Conservation (phyloP, 1,284 basidiomycete genomes). For the Austropuccinia psidii region DNA sequence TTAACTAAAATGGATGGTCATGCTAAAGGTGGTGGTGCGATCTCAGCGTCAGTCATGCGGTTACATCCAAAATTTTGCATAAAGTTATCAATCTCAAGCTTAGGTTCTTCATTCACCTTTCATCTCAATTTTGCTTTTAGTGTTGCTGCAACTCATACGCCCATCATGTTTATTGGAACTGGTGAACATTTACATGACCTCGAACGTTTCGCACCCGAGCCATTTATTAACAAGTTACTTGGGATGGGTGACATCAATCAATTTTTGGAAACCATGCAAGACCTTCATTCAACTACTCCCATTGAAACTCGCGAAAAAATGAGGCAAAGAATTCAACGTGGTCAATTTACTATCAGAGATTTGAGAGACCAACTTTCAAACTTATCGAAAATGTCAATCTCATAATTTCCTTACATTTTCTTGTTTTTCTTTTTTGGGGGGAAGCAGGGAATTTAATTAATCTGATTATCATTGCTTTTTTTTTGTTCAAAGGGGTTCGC, state of each 20-base stretch:
- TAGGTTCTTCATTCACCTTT: constrained; percentile 9
- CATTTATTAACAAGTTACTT: constrained; percentile 93
- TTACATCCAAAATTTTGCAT: neutral
- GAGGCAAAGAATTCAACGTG: constrained; percentile 95
- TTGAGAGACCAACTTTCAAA: constrained; percentile 96
- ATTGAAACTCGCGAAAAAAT: constrained; percentile 90
- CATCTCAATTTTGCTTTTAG: constrained; percentile 50
- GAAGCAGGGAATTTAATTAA: neutral
- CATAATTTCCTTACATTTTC: neutral
- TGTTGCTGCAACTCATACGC: constrained; percentile 95
- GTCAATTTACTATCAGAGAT: constrained; percentile 90
- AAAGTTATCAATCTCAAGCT: constrained; percentile 37
- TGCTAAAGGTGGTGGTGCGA: constrained; percentile 97
- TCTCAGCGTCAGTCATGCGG: constrained; percentile 71
- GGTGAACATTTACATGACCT: constrained; percentile 95
- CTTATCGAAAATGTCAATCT: constrained; percentile 83
- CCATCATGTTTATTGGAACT: constrained; percentile 96
- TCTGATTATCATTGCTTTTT: neutral
- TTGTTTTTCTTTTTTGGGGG: neutral
- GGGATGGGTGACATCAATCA: constrained; percentile 95
- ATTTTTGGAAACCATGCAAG: constrained; percentile 95
- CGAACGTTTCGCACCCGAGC: constrained; percentile 88
- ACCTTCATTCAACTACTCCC: constrained; percentile 80
- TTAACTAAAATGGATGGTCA: constrained; percentile 99
- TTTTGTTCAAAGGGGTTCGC: constrained; percentile 64